These are phyloP conservation scores for Pleurotus djamor DNA, from an alignment of 768 basidiomycete species.

Conservation along the genomic window DNA sequence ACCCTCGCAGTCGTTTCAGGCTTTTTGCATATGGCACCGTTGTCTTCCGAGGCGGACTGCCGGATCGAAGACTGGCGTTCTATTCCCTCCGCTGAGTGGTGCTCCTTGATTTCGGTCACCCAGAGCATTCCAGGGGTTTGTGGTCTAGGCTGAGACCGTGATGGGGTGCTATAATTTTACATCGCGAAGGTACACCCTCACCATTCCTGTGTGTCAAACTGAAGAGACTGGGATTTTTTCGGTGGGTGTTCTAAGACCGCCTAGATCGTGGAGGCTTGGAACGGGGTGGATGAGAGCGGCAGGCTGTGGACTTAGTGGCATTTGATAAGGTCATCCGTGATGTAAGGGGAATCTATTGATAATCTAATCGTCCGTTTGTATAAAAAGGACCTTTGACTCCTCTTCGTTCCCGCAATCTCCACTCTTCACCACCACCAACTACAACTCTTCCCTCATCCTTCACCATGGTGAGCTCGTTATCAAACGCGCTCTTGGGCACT, in stretches of 20 bases:
- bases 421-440: constrained; percentile 5
- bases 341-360: not conserved
- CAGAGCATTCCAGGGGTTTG: constrained; percentile 9
- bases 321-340: constrained; percentile 5
- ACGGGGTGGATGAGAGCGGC: not conserved
- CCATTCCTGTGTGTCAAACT: not conserved
- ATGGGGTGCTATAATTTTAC: no score
- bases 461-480: constrained; percentile 7
- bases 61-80: not conserved
- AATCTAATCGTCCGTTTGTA: not conserved
- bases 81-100: not conserved
- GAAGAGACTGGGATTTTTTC: not conserved
- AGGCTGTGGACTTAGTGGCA: constrained; percentile 1
- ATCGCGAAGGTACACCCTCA: not conserved
- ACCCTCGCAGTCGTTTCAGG: not conserved
- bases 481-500: not conserved
- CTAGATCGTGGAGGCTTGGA: not conserved
- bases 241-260: not conserved
- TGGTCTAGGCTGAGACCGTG: no score
- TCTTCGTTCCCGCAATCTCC: constrained; percentile 1
- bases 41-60: not conserved
- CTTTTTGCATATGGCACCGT: not conserved
- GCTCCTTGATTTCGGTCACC: not conserved
- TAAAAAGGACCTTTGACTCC: constrained; percentile 4
- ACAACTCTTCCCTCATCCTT: not conserved